These are phyloP conservation scores for Xylaria sp. DNA, from an alignment of 495 filamentous ascomycete species.

Conservation along the genomic window DNA sequence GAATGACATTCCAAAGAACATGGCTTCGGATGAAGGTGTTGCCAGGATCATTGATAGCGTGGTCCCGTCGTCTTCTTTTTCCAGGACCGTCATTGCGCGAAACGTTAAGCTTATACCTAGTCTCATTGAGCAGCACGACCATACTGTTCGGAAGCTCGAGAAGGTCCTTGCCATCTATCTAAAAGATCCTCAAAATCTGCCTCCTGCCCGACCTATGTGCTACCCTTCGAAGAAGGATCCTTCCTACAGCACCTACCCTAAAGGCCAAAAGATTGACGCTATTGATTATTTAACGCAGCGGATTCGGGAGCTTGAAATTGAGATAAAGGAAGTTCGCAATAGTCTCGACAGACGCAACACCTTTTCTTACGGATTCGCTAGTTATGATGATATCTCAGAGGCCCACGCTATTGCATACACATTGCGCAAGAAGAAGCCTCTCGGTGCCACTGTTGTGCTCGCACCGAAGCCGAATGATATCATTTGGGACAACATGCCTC, in stretches of 20 bases:
- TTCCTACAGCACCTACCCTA: constrained; percentile 60
- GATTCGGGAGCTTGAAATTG: constrained; percentile 79
- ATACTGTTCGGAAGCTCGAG: constrained; percentile 82
- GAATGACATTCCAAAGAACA: constrained; percentile 79
- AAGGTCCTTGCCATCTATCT: constrained; percentile 86
- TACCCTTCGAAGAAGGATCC: constrained; percentile 75
- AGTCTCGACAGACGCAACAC: constrained; percentile 85
- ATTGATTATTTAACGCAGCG: constrained; percentile 91
- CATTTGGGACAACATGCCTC: constrained; percentile 91
- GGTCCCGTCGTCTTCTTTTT: constrained; percentile 75
- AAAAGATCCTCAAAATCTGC: constrained; percentile 82
- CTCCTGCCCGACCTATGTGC: constrained; percentile 78
- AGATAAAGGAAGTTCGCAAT: constrained; percentile 82
- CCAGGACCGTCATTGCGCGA: constrained; percentile 81
- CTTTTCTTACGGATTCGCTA: constrained; percentile 92
- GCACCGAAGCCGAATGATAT: constrained; percentile 90
- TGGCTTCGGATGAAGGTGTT: constrained; percentile 84
- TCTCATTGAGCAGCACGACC: constrained; percentile 83
- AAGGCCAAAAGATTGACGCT: constrained; percentile 82
- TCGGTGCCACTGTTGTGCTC: constrained; percentile 77
- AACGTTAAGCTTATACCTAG: constrained; percentile 88
- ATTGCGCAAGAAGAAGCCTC: constrained; percentile 77
- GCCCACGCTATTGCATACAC: constrained; percentile 88
- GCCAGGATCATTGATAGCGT: constrained; percentile 77
- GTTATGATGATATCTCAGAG: constrained; percentile 84